Percentiles rank a stretch among this genome's conserved stretches.
Conservation (phyloP, 257 asterid genomes). For the Nicotiana sylvestris region DNA sequence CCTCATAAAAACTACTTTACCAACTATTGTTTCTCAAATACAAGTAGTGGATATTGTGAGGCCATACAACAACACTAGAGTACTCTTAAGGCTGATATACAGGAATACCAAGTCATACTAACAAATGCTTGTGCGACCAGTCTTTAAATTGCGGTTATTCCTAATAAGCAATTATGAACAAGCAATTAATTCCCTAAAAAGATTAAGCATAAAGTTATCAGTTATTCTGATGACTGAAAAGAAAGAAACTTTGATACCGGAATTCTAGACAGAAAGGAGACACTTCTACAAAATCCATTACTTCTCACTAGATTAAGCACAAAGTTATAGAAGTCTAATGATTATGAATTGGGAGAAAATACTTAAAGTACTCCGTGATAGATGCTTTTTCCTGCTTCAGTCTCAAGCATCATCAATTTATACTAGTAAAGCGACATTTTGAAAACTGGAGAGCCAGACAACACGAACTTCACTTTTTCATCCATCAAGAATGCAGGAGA, state of each 20-base stretch:
- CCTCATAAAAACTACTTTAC: neutral
- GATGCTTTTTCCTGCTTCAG: neutral
- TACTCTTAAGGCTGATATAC: neutral
- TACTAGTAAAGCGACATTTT: neutral
- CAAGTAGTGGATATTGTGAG: neutral
- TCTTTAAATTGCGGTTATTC: neutral
- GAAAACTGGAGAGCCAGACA: neutral
- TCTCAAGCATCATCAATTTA: neutral
- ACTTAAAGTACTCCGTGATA: neutral
- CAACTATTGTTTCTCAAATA: neutral
- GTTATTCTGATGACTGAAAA: neutral
- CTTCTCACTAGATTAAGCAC: neutral
- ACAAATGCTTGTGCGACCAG: neutral
- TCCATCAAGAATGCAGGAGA: conserved; percentile 2
- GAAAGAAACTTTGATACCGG: neutral
- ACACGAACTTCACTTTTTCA: neutral
- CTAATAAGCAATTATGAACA: neutral
- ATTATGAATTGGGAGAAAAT: neutral
- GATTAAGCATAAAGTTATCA: neutral
- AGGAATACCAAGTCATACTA: neutral
- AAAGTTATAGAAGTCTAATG: neutral
- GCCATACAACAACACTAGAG: neutral
- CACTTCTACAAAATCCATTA: neutral
- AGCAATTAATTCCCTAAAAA: neutral
- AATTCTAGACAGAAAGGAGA: neutral